Evolutionary conservation across 2,329 filamentous ascomycete genomes (phyloP).

Genomic region (Colletotrichum simmondsii): DNA sequence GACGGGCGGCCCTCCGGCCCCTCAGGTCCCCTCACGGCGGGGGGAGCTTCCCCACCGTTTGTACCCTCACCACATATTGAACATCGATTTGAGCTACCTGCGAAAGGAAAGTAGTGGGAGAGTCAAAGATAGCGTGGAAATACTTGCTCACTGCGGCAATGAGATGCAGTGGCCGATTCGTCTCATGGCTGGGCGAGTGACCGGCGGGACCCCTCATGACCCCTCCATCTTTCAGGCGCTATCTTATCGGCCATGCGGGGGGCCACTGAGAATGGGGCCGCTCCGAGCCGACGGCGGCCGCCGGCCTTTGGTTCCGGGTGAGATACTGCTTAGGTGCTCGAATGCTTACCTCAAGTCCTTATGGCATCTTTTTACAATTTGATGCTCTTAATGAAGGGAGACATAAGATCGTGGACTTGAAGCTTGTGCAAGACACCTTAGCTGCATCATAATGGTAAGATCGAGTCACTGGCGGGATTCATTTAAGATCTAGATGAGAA

Average conservation of each 20-base stretch:
- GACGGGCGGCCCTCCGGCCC: constrained; percentile 21
- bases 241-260: constrained; percentile 12
- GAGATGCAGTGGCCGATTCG: background rate
- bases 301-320: constrained; percentile 1
- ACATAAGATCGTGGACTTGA: no score
- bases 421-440: no score
- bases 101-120: background rate
- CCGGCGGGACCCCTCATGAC: background rate
- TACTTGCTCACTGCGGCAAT: background rate
- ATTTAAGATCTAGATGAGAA: background rate
- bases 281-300: constrained; percentile 31
- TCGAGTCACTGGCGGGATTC: background rate
- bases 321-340: background rate
- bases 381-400: no score
- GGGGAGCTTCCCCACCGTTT: background rate
- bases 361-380: no score
- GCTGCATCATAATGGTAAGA: background rate
- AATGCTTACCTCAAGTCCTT: no score
- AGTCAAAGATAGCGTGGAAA: background rate
- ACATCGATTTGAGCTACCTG: background rate
- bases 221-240: constrained; percentile 1
- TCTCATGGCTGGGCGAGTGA: background rate
- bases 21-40: background rate
- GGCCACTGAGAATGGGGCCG: background rate
- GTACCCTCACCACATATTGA: background rate